Evolutionary conservation across 2,329 filamentous ascomycete species (phyloP), one percentile per base, ranked within the genome.

Genomic region (Magnaporthiopsis poae): DNA sequence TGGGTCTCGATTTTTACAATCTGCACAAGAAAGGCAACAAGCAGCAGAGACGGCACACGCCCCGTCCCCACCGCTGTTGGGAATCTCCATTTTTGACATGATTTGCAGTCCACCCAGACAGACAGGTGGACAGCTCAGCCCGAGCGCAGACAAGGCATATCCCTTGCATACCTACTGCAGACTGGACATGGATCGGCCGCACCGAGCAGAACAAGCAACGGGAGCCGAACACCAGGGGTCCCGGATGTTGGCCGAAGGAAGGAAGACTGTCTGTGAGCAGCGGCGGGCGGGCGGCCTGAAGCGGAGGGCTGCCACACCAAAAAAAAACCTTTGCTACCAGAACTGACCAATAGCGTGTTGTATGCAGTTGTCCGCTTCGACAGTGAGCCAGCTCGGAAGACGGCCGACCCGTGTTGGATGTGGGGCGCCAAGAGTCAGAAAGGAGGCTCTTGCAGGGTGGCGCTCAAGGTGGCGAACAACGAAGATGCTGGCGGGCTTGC

Each of bases 341-440:
- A 29, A 61, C 25, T 4, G 33, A 13, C 61, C 61, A 62, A 62
- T 62, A 18, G 61, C 15, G 61, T 62, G 61, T 62, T 62, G 39
- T 21, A 25, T 25, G 46, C 39, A 18, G 39, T 18, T 46, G 39
- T 3, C 46, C n/a, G 46, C n/a, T 25, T 21, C 46, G 46, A 25
- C 46, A 15, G 5, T 5, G 39, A 3, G 5, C 31, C 39, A 11
- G 39, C 18, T 21, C 46, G 46, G 46, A 56, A 56, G 21, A 56
- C 46, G 46, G 46, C 2, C 21, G 21, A 56, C 15, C 46, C 46
- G 46, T 56, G 46, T 7, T 56, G 46, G 46, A 21, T n/a, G 35
- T 31, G 46, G 46, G 46, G 21, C 21, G 46, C 46, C 46, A 56
- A 56, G 46, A 21, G 46, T 56, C 46, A 25, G 46, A 31, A 31